phyloP scores from a whole-genome alignment of 495 filamentous ascomycete genomes.

The Mytilinidion resinicola region DNA sequence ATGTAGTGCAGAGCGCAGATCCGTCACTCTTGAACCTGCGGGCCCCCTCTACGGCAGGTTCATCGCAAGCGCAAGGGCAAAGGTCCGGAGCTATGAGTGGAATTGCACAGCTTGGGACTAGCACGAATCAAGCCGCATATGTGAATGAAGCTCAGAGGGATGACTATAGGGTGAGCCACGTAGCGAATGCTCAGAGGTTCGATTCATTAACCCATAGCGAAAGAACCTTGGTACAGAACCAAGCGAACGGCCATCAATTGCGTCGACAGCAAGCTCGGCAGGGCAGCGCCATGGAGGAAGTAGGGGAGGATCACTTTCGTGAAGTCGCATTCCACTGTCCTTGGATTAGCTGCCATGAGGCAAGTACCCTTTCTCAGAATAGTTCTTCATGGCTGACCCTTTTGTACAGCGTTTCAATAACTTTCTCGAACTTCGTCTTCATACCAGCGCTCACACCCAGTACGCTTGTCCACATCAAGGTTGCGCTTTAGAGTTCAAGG shows the following conservation, averaged over 20 bases:
- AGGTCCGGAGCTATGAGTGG: too few species aligned
- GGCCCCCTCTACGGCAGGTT: not conserved
- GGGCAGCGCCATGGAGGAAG: not conserved
- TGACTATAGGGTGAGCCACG: not conserved
- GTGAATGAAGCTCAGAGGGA: not conserved
- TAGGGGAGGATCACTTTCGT: not conserved
- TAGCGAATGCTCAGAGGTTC: not conserved
- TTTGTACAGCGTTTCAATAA: constrained; percentile 15
- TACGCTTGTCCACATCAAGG: constrained; percentile 16
- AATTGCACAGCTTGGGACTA: too few species aligned
- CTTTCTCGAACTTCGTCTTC: constrained; percentile 5
- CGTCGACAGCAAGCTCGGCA: not conserved
- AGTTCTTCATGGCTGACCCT: not conserved
- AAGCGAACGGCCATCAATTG: not conserved
- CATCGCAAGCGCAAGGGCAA: not conserved
- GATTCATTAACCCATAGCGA: not conserved
- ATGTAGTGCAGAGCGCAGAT: constrained; percentile 6
- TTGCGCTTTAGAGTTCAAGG: constrained; percentile 7
- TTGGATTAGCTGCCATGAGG: constrained; percentile 24
- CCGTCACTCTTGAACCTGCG: not conserved
- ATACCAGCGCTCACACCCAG: constrained; percentile 4
- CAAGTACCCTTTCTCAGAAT: constrained; percentile 4
- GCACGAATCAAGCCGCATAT: too few species aligned
- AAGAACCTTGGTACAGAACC: not conserved
- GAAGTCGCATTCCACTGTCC: constrained; percentile 20